phyloP scores from a whole-genome alignment of 805 yeast species.

The Soucietia sequanensis region DNA sequence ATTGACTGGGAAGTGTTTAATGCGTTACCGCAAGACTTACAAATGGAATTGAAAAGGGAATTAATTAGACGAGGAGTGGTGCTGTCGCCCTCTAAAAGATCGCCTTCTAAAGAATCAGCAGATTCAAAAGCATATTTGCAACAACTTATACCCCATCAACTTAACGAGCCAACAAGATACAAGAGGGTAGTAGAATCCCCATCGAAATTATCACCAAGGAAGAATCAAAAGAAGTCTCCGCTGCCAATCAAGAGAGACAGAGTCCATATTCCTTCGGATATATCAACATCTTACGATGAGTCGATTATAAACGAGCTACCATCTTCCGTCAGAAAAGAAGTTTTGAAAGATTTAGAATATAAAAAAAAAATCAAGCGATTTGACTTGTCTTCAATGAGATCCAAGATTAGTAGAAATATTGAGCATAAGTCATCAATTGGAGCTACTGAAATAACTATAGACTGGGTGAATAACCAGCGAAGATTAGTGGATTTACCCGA shows the following conservation, averaged over 20 bases:
- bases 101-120: slow-evolving; percentile 1
- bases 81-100: background rate
- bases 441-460: slow-evolving; percentile 12
- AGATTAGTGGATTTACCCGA: slow-evolving; percentile 9
- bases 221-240: slow-evolving; percentile 7
- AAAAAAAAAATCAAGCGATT: slow-evolving; percentile 23
- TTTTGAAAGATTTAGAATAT: slow-evolving; percentile 32
- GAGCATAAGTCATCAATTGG: slow-evolving; percentile 7
- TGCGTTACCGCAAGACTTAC: slow-evolving; percentile 64
- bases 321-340: slow-evolving; percentile 34
- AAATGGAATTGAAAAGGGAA: slow-evolving; percentile 57
- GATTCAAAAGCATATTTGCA: slow-evolving; percentile 30
- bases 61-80: slow-evolving; percentile 44
- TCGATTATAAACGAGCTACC: slow-evolving; percentile 39
- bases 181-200: slow-evolving; percentile 34
- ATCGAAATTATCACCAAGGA: slow-evolving; percentile 14
- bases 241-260: slow-evolving; percentile 12
- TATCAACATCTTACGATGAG: slow-evolving; percentile 32
- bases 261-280: slow-evolving; percentile 14
- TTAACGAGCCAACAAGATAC: slow-evolving; percentile 26
- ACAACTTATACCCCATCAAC: slow-evolving; percentile 35
- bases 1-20: slow-evolving; percentile 66
- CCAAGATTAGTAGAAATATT: slow-evolving; percentile 18
- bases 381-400: slow-evolving; percentile 24
- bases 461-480: slow-evolving; percentile 22